phyloP scores from a whole-genome alignment of 371 early-diverging fungal genomes.

The Mucor mucedo region DNA sequence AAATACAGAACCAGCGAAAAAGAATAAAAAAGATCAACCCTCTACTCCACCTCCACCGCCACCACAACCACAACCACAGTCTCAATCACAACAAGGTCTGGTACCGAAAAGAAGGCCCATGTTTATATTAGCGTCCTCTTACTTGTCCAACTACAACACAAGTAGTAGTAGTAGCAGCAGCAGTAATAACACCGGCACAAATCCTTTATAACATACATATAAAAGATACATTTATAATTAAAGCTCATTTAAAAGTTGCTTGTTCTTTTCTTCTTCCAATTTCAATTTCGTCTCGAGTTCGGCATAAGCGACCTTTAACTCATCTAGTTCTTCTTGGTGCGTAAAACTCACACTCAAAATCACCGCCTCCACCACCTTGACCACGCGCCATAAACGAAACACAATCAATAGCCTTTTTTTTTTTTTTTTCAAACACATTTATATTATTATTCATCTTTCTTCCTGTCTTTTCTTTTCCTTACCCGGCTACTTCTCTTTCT shows the following conservation, averaged over 20 bases:
- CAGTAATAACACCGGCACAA: neutral
- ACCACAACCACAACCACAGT: neutral
- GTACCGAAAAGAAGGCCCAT: conserved; percentile 33
- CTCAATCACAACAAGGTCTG: neutral
- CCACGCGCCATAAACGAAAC: conserved; percentile 56
- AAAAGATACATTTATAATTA: neutral
- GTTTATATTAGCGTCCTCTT: conserved; percentile 36
- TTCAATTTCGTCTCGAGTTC: conserved; percentile 33
- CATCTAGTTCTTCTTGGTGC: conserved; percentile 35
- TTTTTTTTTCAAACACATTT: neutral
- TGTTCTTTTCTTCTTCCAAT: conserved; percentile 28
- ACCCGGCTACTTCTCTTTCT: conserved; percentile 58
- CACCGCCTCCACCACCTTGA: conserved; percentile 52
- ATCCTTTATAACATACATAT: too few relatives aligned
- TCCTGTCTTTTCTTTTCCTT: conserved; percentile 6
- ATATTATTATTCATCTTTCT: neutral
- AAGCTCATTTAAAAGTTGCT: conserved; percentile 9
- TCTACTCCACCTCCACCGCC: neutral
- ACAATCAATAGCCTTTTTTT: conserved; percentile 43
- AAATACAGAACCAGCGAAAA: conserved; percentile 8
- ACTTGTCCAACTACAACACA: conserved; percentile 28
- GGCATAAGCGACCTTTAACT: conserved; percentile 22
- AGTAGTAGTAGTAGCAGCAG: conserved; percentile 4
- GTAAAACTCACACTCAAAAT: conserved; percentile 39
- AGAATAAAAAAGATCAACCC: neutral